Base-by-base conservation (phyloP, 208 protist species). In the Leishmania tarentolae region DNA sequence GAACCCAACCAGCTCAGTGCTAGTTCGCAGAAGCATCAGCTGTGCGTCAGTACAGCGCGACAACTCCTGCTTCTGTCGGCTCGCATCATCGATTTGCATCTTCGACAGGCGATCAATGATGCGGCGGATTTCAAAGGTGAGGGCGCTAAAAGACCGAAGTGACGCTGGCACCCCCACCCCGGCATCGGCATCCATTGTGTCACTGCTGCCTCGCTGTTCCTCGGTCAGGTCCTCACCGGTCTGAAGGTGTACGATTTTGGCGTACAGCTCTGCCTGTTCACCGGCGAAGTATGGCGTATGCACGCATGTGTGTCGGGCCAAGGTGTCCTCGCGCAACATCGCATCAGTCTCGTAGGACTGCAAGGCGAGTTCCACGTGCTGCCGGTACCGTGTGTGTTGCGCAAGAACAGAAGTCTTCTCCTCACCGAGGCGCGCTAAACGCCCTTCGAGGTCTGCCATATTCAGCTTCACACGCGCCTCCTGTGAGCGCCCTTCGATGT, bases 361-460 rank as follows among this genome's bases (percentile, higher is more conserved):
- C 68, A 89, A 68, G 19, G 82, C 59, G 84, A 96, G 91, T 78
- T 96, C 83, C 44, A 95, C 92, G 74, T 96, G 90, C 75, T 82
- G 82, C 3, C 87, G 90, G 83, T 97, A 97, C 81, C 89, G 69
- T n/a, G 86, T 88, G 84, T 97, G 94, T 83, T 95, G 94, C 44
- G 87, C 44, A 76, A 95, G 84, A 17, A 97, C 83, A 52, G 90
- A 94, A 19, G 84, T 65, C 74, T 89, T 93, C 57, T 96, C 92
- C 42, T 94, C 86, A 72, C 91, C 72, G 40, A 89, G 61, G 21
- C 81, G 84, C 21, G 79, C 72, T 37, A 94, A 70, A 52, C 88
- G 79, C 28, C 81, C 80, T 66, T 97, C 90, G 15, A 95, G 77
- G 70, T 95, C 92, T 46, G 91, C 87, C 13, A 92, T 50, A 59